Percentiles rank a stretch among this genome's conserved stretches.
Evolutionary conservation across 2,329 filamentous ascomycete genomes (phyloP).

Genomic region (Mycocentrospora acerina): DNA sequence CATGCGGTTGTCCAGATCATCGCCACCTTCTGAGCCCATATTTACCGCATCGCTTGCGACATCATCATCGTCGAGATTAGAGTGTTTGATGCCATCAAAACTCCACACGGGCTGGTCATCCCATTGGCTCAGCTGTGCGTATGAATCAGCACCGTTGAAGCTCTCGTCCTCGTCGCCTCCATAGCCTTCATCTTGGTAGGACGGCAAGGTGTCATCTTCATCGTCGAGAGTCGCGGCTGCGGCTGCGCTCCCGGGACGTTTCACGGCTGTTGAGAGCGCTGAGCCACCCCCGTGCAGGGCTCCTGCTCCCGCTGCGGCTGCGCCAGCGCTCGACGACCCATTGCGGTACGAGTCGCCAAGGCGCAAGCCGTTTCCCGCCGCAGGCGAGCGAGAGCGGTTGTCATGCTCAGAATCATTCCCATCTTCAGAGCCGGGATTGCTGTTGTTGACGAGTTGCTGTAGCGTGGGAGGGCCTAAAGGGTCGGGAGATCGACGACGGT

Average conservation of each 20-base stretch:
- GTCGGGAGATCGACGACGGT: constrained; percentile 75
- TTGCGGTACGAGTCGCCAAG: constrained; percentile 83
- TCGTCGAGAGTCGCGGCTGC: constrained; percentile 35
- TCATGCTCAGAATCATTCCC: constrained; percentile 42
- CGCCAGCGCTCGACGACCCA: constrained; percentile 90
- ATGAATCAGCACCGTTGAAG: constrained; percentile 12
- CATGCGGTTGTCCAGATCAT: constrained; percentile 20
- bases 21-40: constrained; percentile 19
- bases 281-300: constrained; percentile 41
- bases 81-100: constrained; percentile 13
- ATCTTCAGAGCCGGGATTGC: constrained; percentile 47
- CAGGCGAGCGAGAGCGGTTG: constrained; percentile 47
- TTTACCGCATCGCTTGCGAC: constrained; percentile 25
- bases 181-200: constrained; percentile 27
- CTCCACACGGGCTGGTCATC: constrained; percentile 23
- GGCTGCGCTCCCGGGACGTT: constrained; percentile 36
- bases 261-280: constrained; percentile 34
- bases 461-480: constrained; percentile 81
- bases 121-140: constrained; percentile 8
- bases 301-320: constrained; percentile 67
- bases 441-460: constrained; percentile 66
- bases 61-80: constrained; percentile 15
- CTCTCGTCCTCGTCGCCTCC: constrained; percentile 21
- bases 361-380: constrained; percentile 83
- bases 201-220: constrained; percentile 22